Conservation (phyloP, 495 filamentous ascomycete species). For the Aspergillus ellipticus region DNA sequence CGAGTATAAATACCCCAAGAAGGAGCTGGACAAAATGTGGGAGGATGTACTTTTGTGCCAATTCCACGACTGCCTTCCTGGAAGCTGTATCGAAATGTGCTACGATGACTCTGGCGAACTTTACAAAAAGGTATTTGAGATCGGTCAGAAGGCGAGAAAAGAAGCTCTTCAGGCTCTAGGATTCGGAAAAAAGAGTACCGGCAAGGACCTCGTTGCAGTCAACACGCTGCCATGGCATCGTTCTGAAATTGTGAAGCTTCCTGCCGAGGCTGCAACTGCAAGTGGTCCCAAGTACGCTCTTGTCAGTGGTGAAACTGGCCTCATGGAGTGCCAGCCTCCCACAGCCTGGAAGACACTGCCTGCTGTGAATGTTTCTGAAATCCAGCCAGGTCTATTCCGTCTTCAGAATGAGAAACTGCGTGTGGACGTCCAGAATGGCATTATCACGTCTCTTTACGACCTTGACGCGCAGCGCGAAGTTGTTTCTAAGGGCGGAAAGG, state of each 20-base stretch:
- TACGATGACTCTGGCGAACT: slow-evolving; percentile 89
- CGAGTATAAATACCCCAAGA: slow-evolving; percentile 83
- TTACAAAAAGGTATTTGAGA: slow-evolving; percentile 78
- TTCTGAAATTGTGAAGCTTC: slow-evolving; percentile 63
- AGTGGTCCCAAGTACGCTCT: slow-evolving; percentile 43
- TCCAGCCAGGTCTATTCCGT: slow-evolving; percentile 66
- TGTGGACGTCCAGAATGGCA: slow-evolving; percentile 66
- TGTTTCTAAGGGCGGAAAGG: slow-evolving; percentile 73
- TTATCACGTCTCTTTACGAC: slow-evolving; percentile 81
- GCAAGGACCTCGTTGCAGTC: slow-evolving; percentile 49
- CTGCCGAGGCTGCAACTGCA: slow-evolving; percentile 28
- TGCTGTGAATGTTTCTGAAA: slow-evolving; percentile 60
- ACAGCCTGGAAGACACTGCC: slow-evolving; percentile 36
- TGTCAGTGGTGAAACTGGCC: slow-evolving; percentile 40
- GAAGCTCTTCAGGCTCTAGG: slow-evolving; percentile 67
- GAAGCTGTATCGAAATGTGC: slow-evolving; percentile 95
- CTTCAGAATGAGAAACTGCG: slow-evolving; percentile 72
- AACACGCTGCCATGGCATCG: slow-evolving; percentile 86
- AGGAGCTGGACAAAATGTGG: slow-evolving; percentile 91
- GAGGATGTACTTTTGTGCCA: slow-evolving; percentile 82
- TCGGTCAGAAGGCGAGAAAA: slow-evolving; percentile 64
- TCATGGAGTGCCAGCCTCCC: slow-evolving; percentile 48
- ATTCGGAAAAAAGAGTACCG: slow-evolving; percentile 39
- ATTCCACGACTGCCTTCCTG: slow-evolving; percentile 95
- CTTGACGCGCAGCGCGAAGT: slow-evolving; percentile 65